phyloP scores from a whole-genome alignment of 2,329 filamentous ascomycete species.

The Graphilbum ipis-grandicollis region DNA sequence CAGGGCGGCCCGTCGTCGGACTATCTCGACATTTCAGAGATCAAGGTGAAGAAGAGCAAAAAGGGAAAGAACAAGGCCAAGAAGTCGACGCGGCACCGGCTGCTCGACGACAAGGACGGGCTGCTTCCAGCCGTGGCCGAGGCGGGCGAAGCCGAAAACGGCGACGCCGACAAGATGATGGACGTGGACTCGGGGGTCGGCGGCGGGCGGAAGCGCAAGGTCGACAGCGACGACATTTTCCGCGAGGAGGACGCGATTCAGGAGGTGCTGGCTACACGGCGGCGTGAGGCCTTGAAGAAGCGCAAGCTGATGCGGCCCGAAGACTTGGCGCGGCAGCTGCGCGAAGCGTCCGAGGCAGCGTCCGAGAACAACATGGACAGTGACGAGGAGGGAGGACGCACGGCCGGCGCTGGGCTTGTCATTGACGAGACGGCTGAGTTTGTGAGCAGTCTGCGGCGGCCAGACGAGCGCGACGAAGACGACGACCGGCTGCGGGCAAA shows the following conservation, averaged over 20 bases:
- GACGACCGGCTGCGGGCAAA: slow-evolving; percentile 31
- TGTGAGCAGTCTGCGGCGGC: slow-evolving; percentile 65
- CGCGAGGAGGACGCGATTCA: slow-evolving; percentile 90
- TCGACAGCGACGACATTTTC: slow-evolving; percentile 42
- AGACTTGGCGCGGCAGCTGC: slow-evolving; percentile 70
- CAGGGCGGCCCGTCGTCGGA: slow-evolving; percentile 60
- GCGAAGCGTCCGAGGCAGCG: slow-evolving; percentile 33
- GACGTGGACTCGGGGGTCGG: slow-evolving; percentile 42
- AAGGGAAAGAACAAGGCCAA: slow-evolving; percentile 76
- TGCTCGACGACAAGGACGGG: slow-evolving; percentile 36
- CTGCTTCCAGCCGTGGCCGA: slow-evolving; percentile 29
- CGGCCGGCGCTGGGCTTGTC: slow-evolving; percentile 44
- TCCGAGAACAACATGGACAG: neutral
- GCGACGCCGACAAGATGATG: slow-evolving; percentile 42
- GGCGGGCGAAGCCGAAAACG: slow-evolving; percentile 9
- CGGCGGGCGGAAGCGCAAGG: slow-evolving; percentile 34
- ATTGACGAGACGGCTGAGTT: slow-evolving; percentile 95
- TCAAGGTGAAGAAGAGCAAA: slow-evolving; percentile 91
- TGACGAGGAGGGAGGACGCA: neutral
- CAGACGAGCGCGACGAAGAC: slow-evolving; percentile 36
- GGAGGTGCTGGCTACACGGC: slow-evolving; percentile 65
- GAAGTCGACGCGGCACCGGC: slow-evolving; percentile 56
- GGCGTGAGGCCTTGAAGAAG: slow-evolving; percentile 74
- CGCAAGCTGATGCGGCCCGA: slow-evolving; percentile 74
- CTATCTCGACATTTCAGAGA: slow-evolving; percentile 69